Evolutionary conservation across 2,329 filamentous ascomycete genomes (phyloP).

Genomic region (Proliferodiscus dingleyae): DNA sequence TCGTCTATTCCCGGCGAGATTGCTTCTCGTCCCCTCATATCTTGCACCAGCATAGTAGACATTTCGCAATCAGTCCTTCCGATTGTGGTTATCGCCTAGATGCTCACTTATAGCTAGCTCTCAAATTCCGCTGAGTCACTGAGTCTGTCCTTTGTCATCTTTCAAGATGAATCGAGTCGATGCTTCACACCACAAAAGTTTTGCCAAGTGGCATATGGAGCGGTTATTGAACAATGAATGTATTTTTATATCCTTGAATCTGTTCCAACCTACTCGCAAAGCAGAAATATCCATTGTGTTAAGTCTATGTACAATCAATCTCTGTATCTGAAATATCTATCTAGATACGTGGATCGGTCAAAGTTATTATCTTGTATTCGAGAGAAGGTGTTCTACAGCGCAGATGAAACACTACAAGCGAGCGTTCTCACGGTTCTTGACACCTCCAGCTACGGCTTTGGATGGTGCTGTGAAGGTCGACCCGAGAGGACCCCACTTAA

Average conservation of each 20-base stretch:
- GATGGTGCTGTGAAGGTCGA: constrained; percentile 25
- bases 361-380: constrained; percentile 7
- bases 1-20: too few species aligned
- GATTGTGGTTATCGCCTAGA: too few species aligned
- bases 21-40: too few species aligned
- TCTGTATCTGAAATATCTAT: constrained; percentile 12
- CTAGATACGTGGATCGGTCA: constrained; percentile 10
- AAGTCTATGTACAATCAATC: constrained; percentile 17
- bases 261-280: constrained; percentile 20
- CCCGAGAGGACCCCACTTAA: constrained; percentile 32
- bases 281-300: constrained; percentile 5
- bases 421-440: constrained; percentile 3
- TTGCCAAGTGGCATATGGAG: not conserved
- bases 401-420: constrained; percentile 12
- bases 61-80: too few species aligned
- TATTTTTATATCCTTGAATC: constrained; percentile 5
- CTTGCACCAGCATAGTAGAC: too few species aligned
- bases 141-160: too few species aligned
- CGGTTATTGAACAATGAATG: not conserved
- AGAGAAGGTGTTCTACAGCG: constrained; percentile 14
- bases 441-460: constrained; percentile 2
- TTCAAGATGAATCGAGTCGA: too few species aligned
- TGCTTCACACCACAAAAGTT: too few species aligned
- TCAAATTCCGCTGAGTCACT: too few species aligned
- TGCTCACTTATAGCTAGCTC: too few species aligned